Conservation (phyloP, 2,329 filamentous ascomycete genomes). For the Macrophomina phaseolina region DNA sequence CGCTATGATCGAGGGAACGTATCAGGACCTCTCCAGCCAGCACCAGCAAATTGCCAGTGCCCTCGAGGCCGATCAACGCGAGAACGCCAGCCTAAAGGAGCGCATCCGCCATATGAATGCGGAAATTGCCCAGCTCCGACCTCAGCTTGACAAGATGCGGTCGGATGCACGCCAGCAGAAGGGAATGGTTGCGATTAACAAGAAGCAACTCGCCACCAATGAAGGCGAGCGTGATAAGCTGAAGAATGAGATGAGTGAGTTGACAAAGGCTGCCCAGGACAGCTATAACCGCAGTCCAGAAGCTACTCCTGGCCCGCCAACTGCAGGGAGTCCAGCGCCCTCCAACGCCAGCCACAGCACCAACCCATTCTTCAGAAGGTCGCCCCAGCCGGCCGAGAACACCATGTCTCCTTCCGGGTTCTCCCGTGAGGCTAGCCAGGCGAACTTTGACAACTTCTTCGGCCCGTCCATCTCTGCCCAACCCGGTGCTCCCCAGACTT, state of each 20-base stretch:
- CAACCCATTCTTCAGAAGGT: slow-evolving; percentile 90
- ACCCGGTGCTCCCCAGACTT: slow-evolving; percentile 56
- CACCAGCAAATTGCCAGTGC: slow-evolving; percentile 76
- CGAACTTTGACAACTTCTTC: slow-evolving; percentile 81
- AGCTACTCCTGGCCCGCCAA: slow-evolving; percentile 43
- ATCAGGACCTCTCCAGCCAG: slow-evolving; percentile 81
- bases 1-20: slow-evolving; percentile 78
- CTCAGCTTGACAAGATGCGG: slow-evolving; percentile 90
- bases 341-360: slow-evolving; percentile 72
- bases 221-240: slow-evolving; percentile 89
- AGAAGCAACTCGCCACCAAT: slow-evolving; percentile 91
- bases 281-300: slow-evolving; percentile 38
- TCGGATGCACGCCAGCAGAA: slow-evolving; percentile 94
- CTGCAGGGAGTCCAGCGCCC: slow-evolving; percentile 67
- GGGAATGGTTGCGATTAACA: slow-evolving; percentile 95
- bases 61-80: slow-evolving; percentile 84
- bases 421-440: slow-evolving; percentile 44
- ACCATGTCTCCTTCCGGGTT: slow-evolving; percentile 58
- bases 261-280: slow-evolving; percentile 68
- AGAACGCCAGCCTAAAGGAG: slow-evolving; percentile 85
- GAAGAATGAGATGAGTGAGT: slow-evolving; percentile 76
- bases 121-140: slow-evolving; percentile 83
- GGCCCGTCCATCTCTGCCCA: slow-evolving; percentile 67
- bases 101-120: slow-evolving; percentile 82
- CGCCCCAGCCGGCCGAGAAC: slow-evolving; percentile 57